Evolutionary conservation across 495 filamentous ascomycete genomes (phyloP), one percentile per base, ranked within the genome.

Genomic region (Neohortaea acidophila): DNA sequence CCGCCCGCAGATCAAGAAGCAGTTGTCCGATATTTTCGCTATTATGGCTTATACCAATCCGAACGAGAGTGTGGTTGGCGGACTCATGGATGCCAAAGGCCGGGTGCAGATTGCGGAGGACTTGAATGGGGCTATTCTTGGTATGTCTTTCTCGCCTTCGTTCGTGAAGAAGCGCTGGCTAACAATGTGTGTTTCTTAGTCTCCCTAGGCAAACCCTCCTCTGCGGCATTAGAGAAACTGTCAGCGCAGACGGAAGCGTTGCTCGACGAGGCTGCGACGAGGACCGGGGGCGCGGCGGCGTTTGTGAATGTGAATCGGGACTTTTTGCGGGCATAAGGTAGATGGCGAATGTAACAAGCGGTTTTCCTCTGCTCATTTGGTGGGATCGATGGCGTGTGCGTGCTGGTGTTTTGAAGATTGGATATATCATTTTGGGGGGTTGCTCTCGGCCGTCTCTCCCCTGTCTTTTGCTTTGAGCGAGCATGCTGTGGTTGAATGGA

Each of bases 81-180:
- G 78, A 54, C 61, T 94, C 49, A 59, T 96, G 39, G 83, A 93
- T 51, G 68, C 68, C 11, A 68, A 67, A 10, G 83, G 81, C 2
- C 64, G 89, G 38, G 73, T 79, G 22, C 68, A 73, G 33, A 83
- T 96, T 33, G 85, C 85, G 14, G 89, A 99, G 61, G 86, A 92
- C 60, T 60, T 99, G 45, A 96, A 96, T 56, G 81, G 82, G 43
- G 89, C 84, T 25, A 94, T 97, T 45, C 59, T 97, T 36, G 79
- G 87, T 94, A 68, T 51, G 70, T 64, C 36, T 41, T 38, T 19
- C 25, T 39, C 17, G 21, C 44, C 23, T 40, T 29, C 20, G 21
- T 14, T 33, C 34, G 28, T 33, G 29, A 39, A 20, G 39, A 22
- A 27, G 11, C 33, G 39, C 18, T 27, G 43, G 13, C 38, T 41